Percentiles rank a stretch among this genome's conserved stretches.
These are phyloP conservation scores for Austroboletus eburneus DNA, from an alignment of 768 basidiomycete species.

Conservation along the genomic window DNA sequence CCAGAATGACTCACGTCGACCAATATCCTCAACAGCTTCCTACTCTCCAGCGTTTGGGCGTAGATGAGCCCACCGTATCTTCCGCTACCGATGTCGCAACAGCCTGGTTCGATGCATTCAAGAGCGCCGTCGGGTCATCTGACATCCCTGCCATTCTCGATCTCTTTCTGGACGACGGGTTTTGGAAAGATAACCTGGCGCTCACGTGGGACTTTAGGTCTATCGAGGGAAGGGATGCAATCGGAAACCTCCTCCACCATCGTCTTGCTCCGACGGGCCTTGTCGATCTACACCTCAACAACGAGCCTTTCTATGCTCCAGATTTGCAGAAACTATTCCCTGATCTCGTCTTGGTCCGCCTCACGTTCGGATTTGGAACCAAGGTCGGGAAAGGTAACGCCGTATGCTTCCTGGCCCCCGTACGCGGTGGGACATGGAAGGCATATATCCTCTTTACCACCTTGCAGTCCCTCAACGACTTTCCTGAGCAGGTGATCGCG, in stretches of 20 bases:
- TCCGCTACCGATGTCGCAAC: slow-evolving; percentile 21
- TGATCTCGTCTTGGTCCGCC: slow-evolving; percentile 43
- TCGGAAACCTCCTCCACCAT: slow-evolving; percentile 44
- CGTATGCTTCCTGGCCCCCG: slow-evolving; percentile 45
- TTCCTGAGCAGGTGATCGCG: slow-evolving; percentile 40
- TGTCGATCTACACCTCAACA: slow-evolving; percentile 15
- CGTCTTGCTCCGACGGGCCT: slow-evolving; percentile 34
- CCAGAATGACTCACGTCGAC: too few species aligned
- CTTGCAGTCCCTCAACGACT: slow-evolving; percentile 46
- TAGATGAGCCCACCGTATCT: slow-evolving; percentile 20
- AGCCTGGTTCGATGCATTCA: slow-evolving; percentile 41
- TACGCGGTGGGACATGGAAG: slow-evolving; percentile 41
- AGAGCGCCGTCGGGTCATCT: slow-evolving; percentile 28
- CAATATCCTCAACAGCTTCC: slow-evolving; percentile 23
- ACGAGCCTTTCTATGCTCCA: slow-evolving; percentile 23
- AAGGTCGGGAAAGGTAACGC: slow-evolving; percentile 38
- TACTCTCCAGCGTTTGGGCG: slow-evolving; percentile 26
- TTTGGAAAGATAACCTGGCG: slow-evolving; percentile 60
- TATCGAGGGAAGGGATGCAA: slow-evolving; percentile 40
- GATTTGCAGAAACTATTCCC: slow-evolving; percentile 41
- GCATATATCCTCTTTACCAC: slow-evolving; percentile 47
- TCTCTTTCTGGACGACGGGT: slow-evolving; percentile 33
- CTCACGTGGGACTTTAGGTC: slow-evolving; percentile 64
- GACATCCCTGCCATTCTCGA: slow-evolving; percentile 35
- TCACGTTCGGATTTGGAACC: slow-evolving; percentile 42